A percentile compares a stretch with the other conserved stretches of the same genome.
phyloP scores from a whole-genome alignment of 192 early-diverging fungal species.

The Glomus cerebriforme region DNA sequence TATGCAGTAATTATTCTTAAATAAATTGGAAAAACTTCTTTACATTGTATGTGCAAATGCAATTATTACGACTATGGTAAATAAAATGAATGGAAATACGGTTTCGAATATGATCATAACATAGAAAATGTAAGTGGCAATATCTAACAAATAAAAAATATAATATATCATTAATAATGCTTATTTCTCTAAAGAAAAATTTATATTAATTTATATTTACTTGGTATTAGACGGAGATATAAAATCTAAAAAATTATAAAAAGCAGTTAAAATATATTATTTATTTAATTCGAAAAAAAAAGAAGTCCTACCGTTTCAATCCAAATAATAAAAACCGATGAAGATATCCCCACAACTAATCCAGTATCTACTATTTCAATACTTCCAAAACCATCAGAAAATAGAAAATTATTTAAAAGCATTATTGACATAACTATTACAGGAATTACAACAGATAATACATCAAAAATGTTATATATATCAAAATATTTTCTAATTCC shows the following conservation, averaged over 20 bases:
- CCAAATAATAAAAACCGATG: neutral
- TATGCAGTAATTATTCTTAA: too few relatives aligned
- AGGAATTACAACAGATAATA: neutral
- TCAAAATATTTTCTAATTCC: too few relatives aligned
- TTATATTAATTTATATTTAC: neutral
- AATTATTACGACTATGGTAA: neutral
- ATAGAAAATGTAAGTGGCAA: neutral
- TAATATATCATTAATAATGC: neutral
- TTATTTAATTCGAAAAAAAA: too few relatives aligned
- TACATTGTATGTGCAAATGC: neutral
- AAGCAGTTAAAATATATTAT: too few relatives aligned
- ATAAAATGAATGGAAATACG: neutral
- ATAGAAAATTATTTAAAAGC: neutral
- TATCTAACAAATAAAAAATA: neutral
- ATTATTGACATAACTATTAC: neutral
- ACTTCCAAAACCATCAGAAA: neutral
- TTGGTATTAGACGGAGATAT: neutral
- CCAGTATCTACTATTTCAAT: neutral
- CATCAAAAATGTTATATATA: neutral
- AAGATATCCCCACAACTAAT: neutral
- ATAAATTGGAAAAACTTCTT: too few relatives aligned
- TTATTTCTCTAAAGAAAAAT: too few relatives aligned
- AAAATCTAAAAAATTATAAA: neutral
- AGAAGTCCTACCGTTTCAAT: too few relatives aligned
- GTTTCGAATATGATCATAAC: neutral